Evolutionary conservation across 2,329 filamentous ascomycete genomes (phyloP).

Genomic region (Albifimbria verrucaria): DNA sequence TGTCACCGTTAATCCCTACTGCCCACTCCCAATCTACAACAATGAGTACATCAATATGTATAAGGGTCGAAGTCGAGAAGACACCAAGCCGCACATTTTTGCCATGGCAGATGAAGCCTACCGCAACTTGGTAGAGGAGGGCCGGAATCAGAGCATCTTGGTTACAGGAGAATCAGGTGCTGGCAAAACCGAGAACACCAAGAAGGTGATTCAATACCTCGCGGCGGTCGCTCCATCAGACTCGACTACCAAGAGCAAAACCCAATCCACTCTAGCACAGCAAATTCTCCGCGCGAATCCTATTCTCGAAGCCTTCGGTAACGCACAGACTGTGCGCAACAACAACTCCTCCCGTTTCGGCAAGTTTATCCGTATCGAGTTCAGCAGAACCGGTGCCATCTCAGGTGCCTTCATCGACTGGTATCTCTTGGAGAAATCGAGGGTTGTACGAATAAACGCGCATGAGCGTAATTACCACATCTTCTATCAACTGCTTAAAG

Average conservation of each 20-base stretch:
- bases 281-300: slow-evolving; percentile 96
- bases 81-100: slow-evolving; percentile 95
- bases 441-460: slow-evolving; percentile 82
- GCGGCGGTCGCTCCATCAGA: slow-evolving; percentile 90
- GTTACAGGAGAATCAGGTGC: slow-evolving; percentile 98
- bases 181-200: slow-evolving; percentile 98
- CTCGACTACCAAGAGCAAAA: slow-evolving; percentile 59
- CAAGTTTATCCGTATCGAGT: slow-evolving; percentile 98
- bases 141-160: slow-evolving; percentile 93
- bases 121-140: slow-evolving; percentile 90
- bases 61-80: slow-evolving; percentile 83
- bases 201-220: slow-evolving; percentile 98
- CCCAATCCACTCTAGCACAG: slow-evolving; percentile 79
- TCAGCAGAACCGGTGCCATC: slow-evolving; percentile 83
- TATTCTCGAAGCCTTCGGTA: slow-evolving; percentile 96
- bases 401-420: slow-evolving; percentile 96
- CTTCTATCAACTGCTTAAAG: slow-evolving; percentile 92
- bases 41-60: slow-evolving; percentile 99
- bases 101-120: slow-evolving; percentile 97
- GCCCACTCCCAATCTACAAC: slow-evolving; percentile 87
- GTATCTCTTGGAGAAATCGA: slow-evolving; percentile 97
- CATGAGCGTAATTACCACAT: slow-evolving; percentile 96
- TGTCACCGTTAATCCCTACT: slow-evolving; percentile 97
- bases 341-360: slow-evolving; percentile 98
- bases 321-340: slow-evolving; percentile 95